Percentiles rank a stretch among this genome's conserved stretches.
phyloP scores from a whole-genome alignment of 2,329 filamentous ascomycete species.

The Macrophomina tecta region DNA sequence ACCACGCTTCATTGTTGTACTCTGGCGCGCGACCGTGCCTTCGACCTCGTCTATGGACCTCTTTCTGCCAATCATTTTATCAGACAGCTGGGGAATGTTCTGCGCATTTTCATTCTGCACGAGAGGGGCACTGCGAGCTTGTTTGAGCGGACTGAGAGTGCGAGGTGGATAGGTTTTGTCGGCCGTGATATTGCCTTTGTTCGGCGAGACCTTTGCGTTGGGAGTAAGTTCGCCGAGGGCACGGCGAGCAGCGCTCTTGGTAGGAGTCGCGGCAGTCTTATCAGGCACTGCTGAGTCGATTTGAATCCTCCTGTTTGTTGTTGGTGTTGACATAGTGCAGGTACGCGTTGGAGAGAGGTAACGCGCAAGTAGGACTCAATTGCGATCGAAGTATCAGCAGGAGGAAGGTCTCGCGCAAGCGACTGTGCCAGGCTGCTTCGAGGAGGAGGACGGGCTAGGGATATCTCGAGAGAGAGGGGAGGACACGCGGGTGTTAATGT shows the following conservation, averaged over 20 bases:
- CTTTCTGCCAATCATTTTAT: slow-evolving; percentile 38
- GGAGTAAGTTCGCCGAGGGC: slow-evolving; percentile 44
- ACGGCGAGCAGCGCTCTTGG: slow-evolving; percentile 41
- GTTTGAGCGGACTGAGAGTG: slow-evolving; percentile 45
- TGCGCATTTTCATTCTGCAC: slow-evolving; percentile 41
- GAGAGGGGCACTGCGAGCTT: slow-evolving; percentile 36
- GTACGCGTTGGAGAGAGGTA: slow-evolving; percentile 20
- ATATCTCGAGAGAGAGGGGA: neutral
- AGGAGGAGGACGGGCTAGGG: neutral
- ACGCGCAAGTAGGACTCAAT: slow-evolving; percentile 4
- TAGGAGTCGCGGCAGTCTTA: slow-evolving; percentile 35
- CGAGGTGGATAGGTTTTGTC: slow-evolving; percentile 35
- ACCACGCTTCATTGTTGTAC: slow-evolving; percentile 29
- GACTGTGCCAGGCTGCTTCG: too few relatives aligned
- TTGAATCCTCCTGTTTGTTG: slow-evolving; percentile 21
- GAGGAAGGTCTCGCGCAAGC: neutral
- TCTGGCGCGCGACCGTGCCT: slow-evolving; percentile 32
- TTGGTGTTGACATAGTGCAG: slow-evolving; percentile 28
- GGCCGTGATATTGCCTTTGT: slow-evolving; percentile 38
- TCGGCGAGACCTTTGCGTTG: slow-evolving; percentile 32
- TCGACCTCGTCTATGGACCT: slow-evolving; percentile 45
- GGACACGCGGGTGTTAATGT: slow-evolving; percentile 18
- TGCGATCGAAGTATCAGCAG: neutral
- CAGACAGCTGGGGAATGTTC: neutral
- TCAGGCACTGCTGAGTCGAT: slow-evolving; percentile 9